phyloP scores from a whole-genome alignment of 2,329 filamentous ascomycete genomes.

The Exophiala aquamarina region DNA sequence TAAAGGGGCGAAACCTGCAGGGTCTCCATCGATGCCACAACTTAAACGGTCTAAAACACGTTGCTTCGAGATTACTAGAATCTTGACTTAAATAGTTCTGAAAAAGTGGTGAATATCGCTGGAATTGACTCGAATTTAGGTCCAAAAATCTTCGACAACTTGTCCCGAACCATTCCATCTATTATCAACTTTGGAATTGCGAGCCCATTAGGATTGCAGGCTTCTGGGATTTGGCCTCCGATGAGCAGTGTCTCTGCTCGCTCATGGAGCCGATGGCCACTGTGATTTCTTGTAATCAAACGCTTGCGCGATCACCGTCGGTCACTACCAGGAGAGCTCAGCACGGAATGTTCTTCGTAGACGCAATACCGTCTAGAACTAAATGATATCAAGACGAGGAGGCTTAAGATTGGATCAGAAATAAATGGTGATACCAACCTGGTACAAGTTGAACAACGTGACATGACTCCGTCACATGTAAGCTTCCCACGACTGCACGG shows the following conservation, averaged over 20 bases:
- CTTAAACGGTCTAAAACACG: background rate
- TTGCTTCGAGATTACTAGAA: conserved; percentile 6
- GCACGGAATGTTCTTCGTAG: too few relatives aligned
- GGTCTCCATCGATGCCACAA: background rate
- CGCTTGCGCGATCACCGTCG: too few relatives aligned
- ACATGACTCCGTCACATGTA: background rate
- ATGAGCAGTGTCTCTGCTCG: too few relatives aligned
- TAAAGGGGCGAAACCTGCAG: conserved; percentile 5
- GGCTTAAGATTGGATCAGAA: background rate
- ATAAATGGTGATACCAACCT: background rate
- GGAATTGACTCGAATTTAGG: background rate
- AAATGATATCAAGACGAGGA: too few relatives aligned
- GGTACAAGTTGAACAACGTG: background rate
- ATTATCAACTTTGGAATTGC: background rate
- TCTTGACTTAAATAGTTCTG: background rate
- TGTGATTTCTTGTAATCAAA: too few relatives aligned
- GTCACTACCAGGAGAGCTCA: too few relatives aligned
- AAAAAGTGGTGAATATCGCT: background rate
- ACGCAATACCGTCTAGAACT: too few relatives aligned
- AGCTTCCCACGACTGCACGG: background rate
- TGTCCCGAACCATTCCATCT: background rate
- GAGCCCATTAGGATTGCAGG: too few relatives aligned
- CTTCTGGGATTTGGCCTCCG: too few relatives aligned
- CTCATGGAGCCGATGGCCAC: too few relatives aligned
- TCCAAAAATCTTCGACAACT: background rate